Base-by-base conservation (phyloP, 2,329 filamentous ascomycete genomes). In the Knufia fluminis region DNA sequence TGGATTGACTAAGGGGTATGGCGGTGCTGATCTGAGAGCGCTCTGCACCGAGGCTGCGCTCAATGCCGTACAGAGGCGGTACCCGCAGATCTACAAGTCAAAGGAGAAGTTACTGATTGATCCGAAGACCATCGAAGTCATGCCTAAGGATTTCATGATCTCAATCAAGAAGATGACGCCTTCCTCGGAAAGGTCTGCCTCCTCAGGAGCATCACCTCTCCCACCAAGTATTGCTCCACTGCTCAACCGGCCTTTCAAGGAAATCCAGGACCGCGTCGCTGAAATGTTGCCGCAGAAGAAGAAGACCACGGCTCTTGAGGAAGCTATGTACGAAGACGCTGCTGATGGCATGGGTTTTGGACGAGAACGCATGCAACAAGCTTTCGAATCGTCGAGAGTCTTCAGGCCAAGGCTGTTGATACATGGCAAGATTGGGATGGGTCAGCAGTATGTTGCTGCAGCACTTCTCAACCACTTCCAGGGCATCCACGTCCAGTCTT, bases 121-220 rank as follows among this genome's bases (percentile, higher is more conserved):
- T 59, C 83, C 90, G 0, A 78, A 79, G 53, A 86, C 82, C 60
- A 95, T 98, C 61, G 81, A 81, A 51, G 82, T 98, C 32, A 83
- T 86, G 38, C 88, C 92, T 3, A 92, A 92, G 49, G 92, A 98
- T 66, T 98, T 98, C 61, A 95, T 95, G 85, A 78, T 96, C 12
- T 94, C 91, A 0, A 83, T 96, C 63, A 94, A 95, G 71, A 94
- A 94, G 68, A 88, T 98, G 69, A 79, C 96, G 9, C 92, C 92
- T 4, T 97, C 92, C 0, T 97, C 92, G 0, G 88, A 97, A 65
- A 77, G 92, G 54, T 91, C 91, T 41, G 83, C 88, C 0, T 84
- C 88, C 2, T 91, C 90, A 10, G 86, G 84, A 10, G 90, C 91
- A 46, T 78, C 84, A 12, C 85, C 91, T 0, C 71, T 98, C 16